Evolutionary conservation across 768 basidiomycete species (phyloP).

Genomic region (Mycena latifolia): DNA sequence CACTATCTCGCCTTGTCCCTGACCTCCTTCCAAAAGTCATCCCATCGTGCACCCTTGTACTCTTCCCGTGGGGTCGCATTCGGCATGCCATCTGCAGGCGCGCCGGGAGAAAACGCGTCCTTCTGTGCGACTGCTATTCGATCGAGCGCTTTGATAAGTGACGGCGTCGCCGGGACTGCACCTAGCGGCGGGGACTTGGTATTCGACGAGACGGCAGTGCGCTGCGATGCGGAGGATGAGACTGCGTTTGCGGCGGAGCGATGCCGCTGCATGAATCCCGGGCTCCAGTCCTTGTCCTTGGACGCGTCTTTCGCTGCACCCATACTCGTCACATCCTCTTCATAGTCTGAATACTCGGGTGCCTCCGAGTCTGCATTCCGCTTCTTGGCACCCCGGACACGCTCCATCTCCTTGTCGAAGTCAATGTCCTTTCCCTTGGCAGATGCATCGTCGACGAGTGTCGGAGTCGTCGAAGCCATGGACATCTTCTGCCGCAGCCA

Average conservation of each 20-base stretch:
- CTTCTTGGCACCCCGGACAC: constrained; percentile 47
- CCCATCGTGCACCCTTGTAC: constrained; percentile 49
- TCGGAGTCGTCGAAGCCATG: constrained; percentile 37
- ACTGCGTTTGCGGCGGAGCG: constrained; percentile 37
- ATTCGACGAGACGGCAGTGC: constrained; percentile 36
- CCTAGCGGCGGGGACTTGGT: constrained; percentile 42
- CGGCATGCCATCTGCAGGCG: constrained; percentile 27
- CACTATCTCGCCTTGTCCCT: constrained; percentile 44
- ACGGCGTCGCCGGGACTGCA: constrained; percentile 73
- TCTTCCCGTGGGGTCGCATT: constrained; percentile 22
- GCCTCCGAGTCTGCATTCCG: constrained; percentile 35
- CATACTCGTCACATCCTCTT: constrained; percentile 54
- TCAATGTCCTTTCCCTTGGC: constrained; percentile 40
- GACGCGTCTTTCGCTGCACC: constrained; percentile 31
- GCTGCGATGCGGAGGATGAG: constrained; percentile 40
- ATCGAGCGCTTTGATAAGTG: constrained; percentile 73
- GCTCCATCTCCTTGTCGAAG: constrained; percentile 57
- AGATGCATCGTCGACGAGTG: constrained; percentile 39
- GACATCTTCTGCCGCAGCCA: constrained; percentile 41
- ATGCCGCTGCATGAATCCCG: constrained; percentile 62
- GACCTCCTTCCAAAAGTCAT: constrained; percentile 61
- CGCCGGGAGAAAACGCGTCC: constrained; percentile 61
- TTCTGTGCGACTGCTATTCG: constrained; percentile 68
- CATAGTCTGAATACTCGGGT: constrained; percentile 61
- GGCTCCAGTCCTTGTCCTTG: constrained; percentile 57